These are phyloP conservation scores for Xylariomycetidae sp. DNA, from an alignment of 2,329 filamentous ascomycete genomes.

Conservation along the genomic window DNA sequence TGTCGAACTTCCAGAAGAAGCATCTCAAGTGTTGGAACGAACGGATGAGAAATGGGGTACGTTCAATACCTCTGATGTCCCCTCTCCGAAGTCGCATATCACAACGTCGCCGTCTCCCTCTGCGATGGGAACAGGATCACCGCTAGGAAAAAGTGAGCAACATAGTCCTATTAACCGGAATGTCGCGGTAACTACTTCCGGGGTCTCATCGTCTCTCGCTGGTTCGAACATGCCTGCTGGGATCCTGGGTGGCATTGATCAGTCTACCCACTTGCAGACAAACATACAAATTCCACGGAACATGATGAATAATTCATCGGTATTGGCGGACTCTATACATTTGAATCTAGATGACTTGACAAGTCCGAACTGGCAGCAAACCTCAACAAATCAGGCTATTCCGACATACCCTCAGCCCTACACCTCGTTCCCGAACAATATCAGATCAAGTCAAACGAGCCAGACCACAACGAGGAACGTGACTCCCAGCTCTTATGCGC, in stretches of 20 bases:
- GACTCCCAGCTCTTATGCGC: slow-evolving; percentile 30
- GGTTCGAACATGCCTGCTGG: slow-evolving; percentile 23
- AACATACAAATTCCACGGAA: slow-evolving; percentile 11
- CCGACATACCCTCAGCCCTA: slow-evolving; percentile 25
- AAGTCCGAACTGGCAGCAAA: slow-evolving; percentile 19
- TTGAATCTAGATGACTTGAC: slow-evolving; percentile 14
- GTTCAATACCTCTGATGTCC: slow-evolving; percentile 58
- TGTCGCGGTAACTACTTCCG: slow-evolving; percentile 22
- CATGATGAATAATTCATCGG: slow-evolving; percentile 14
- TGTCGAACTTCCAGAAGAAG: slow-evolving; percentile 81
- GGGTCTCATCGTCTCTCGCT: slow-evolving; percentile 19
- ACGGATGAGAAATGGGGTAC: slow-evolving; percentile 77
- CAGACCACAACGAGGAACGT: slow-evolving; percentile 20
- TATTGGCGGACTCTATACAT: slow-evolving; percentile 17
- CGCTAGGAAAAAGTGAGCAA: slow-evolving; percentile 23
- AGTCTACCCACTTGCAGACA: slow-evolving; percentile 16
- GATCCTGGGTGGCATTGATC: slow-evolving; percentile 14
- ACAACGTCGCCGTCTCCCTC: slow-evolving; percentile 21
- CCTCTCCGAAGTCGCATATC: slow-evolving; percentile 41
- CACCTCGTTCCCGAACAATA: slow-evolving; percentile 15
- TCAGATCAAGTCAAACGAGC: slow-evolving; percentile 13
- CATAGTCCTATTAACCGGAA: slow-evolving; percentile 33
- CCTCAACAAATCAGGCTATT: slow-evolving; percentile 18
- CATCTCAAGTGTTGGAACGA: slow-evolving; percentile 66
- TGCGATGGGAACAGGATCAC: slow-evolving; percentile 8